Conservation (phyloP, 805 yeast genomes). For the Millerozyma acaciae region DNA sequence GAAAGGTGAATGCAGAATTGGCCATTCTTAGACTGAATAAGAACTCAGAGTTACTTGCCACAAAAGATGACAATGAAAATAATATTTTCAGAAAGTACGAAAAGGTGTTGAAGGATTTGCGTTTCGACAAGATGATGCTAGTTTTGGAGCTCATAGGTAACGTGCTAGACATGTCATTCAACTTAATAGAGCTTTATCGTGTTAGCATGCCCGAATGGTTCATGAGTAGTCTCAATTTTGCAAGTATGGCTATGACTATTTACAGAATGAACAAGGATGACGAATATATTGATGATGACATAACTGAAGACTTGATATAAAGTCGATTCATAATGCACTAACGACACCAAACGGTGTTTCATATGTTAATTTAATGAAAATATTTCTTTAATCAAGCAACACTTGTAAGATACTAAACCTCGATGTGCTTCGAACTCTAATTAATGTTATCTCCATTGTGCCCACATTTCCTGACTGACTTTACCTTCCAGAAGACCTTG, state of each 20-base stretch:
- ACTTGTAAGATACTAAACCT: too few species aligned
- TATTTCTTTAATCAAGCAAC: too few species aligned
- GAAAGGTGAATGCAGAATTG: slow-evolving; percentile 35
- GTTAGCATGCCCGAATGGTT: slow-evolving; percentile 39
- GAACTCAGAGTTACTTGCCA: slow-evolving; percentile 18
- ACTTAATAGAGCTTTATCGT: slow-evolving; percentile 35
- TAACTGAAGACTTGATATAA: slow-evolving; percentile 37
- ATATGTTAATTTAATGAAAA: too few species aligned
- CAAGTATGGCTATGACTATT: slow-evolving; percentile 45
- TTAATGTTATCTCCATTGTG: too few species aligned
- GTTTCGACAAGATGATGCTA: slow-evolving; percentile 41
- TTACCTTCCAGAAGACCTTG: too few species aligned
- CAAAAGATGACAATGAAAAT: slow-evolving; percentile 14
- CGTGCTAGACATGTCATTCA: slow-evolving; percentile 37
- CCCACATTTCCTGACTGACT: too few species aligned
- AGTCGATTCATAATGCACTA: too few species aligned
- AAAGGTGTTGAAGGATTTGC: slow-evolving; percentile 38
- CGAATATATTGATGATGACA: slow-evolving; percentile 42
- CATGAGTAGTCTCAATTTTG: slow-evolving; percentile 36
- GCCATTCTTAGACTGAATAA: slow-evolving; percentile 22
- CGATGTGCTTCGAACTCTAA: too few species aligned
- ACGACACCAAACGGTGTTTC: too few species aligned
- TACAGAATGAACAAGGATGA: slow-evolving; percentile 48
- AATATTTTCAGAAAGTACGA: slow-evolving; percentile 31
- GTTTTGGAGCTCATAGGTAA: slow-evolving; percentile 39